phyloP scores from a whole-genome alignment of 495 filamentous ascomycete genomes.

The Lophiostoma macrostomum region DNA sequence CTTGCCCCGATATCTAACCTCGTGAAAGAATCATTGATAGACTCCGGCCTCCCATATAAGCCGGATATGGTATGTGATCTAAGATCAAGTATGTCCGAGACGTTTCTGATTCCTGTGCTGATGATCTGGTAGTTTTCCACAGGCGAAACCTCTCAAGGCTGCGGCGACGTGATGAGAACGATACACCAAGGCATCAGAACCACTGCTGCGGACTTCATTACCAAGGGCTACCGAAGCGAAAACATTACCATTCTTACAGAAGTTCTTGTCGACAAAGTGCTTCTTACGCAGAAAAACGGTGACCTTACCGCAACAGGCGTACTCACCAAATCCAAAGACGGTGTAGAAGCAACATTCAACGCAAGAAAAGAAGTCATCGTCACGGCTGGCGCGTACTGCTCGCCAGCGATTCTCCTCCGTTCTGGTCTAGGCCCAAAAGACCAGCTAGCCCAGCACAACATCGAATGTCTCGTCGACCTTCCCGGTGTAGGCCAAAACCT shows the following conservation, averaged over 20 bases:
- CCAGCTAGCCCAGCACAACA: conserved; percentile 14
- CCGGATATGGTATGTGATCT: too few relatives aligned
- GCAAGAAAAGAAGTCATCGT: too few relatives aligned
- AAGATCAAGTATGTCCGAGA: too few relatives aligned
- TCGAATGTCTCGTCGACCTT: conserved; percentile 17
- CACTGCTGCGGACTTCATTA: conserved; percentile 20
- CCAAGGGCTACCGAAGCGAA: conserved; percentile 3
- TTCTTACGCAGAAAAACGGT: not conserved
- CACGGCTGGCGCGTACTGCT: too few relatives aligned
- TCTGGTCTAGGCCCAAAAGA: too few relatives aligned
- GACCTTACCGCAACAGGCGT: conserved; percentile 6
- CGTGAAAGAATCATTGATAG: conserved; percentile 12
- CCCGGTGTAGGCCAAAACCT: conserved; percentile 30
- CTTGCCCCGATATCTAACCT: conserved; percentile 20
- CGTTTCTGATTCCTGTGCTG: too few relatives aligned
- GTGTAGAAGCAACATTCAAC: too few relatives aligned
- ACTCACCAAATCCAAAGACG: not conserved
- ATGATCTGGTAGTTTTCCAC: too few relatives aligned
- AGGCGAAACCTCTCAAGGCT: conserved; percentile 36
- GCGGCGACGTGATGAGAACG: conserved; percentile 13
- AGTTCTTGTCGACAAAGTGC: conserved; percentile 11
- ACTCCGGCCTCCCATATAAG: conserved; percentile 3
- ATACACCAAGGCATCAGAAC: conserved; percentile 9
- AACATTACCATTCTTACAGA: conserved; percentile 20
- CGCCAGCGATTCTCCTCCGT: too few relatives aligned